phyloP scores from a whole-genome alignment of 768 basidiomycete species.

The Naganishia vishniacii region DNA sequence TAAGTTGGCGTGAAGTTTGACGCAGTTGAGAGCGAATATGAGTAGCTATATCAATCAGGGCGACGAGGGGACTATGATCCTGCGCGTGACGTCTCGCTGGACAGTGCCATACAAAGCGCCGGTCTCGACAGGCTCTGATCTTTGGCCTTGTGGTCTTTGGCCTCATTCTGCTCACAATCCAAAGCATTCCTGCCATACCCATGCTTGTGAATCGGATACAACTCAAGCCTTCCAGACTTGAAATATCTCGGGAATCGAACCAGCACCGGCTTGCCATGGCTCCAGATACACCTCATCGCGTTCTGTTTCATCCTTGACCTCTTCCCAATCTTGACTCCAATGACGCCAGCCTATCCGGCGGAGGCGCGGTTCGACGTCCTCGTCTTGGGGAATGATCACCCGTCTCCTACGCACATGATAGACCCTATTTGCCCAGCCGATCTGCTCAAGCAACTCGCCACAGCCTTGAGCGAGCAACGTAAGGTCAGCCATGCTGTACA shows the following conservation, averaged over 20 bases:
- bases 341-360: background rate
- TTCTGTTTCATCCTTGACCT: constrained; percentile 1
- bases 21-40: no score
- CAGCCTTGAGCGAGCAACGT: constrained; percentile 13
- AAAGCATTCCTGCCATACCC: no score
- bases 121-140: no score
- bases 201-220: no score
- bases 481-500: constrained; percentile 16
- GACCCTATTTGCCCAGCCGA: constrained; percentile 25
- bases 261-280: constrained; percentile 13
- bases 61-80: no score
- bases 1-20: no score
- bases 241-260: constrained; percentile 26
- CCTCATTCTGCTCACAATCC: no score
- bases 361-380: background rate
- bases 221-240: constrained; percentile 21
- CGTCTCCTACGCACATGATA: constrained; percentile 18
- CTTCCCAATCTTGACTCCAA: background rate
- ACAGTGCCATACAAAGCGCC: no score
- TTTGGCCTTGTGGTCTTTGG: no score
- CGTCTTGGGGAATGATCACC: background rate
- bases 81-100: no score
- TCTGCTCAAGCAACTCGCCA: constrained; percentile 23
- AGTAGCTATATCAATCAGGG: no score
- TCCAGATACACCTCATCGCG: constrained; percentile 17